Percentiles rank a stretch among this genome's conserved stretches.
Evolutionary conservation across 805 yeast species (phyloP).

Genomic region (Kuraishia borneana): DNA sequence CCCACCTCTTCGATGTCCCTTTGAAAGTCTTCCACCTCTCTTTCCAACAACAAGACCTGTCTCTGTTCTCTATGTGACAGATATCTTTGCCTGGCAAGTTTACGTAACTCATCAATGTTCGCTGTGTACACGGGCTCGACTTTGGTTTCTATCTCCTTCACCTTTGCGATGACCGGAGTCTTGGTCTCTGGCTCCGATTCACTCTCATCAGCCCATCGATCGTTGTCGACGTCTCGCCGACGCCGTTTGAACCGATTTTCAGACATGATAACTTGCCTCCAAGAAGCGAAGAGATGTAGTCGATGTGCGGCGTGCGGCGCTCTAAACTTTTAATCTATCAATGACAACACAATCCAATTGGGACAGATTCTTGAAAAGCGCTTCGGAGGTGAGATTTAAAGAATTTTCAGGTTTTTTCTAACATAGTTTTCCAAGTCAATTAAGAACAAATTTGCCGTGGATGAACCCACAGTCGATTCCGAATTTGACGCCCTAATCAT

Average conservation of each 20-base stretch:
- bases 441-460: too few species aligned
- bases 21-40: conserved; percentile 38
- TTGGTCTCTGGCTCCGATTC: not conserved
- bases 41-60: conserved; percentile 27
- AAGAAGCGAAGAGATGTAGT: too few species aligned
- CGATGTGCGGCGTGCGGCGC: too few species aligned
- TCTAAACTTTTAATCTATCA: too few species aligned
- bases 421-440: too few species aligned
- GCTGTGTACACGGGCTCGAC: not conserved
- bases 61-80: conserved; percentile 36
- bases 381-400: too few species aligned
- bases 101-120: conserved; percentile 22
- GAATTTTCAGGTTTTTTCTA: too few species aligned
- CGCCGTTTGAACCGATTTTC: too few species aligned
- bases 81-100: conserved; percentile 37
- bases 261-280: too few species aligned
- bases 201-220: conserved; percentile 2
- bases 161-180: not conserved
- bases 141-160: not conserved
- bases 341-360: too few species aligned
- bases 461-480: not conserved
- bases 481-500: not conserved
- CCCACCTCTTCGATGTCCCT: conserved; percentile 38
- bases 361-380: too few species aligned
- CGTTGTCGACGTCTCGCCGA: not conserved